Evolutionary conservation across 345 rosid genomes (phyloP).

Genomic region (Turnera subulata): DNA sequence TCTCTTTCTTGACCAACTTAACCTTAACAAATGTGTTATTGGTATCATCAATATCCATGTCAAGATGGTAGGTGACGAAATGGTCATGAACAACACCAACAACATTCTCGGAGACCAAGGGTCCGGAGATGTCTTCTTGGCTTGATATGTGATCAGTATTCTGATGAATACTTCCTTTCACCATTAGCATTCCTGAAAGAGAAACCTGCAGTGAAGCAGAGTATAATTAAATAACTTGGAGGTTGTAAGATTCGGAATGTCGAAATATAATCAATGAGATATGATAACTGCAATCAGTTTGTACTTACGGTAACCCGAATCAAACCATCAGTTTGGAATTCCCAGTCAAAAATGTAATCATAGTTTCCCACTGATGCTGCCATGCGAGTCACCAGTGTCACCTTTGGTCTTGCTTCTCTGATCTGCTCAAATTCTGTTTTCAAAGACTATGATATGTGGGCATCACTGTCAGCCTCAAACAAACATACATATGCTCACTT

Average conservation of each 20-base stretch:
- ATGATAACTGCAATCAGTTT: not conserved
- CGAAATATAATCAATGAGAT: no score
- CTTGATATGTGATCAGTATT: conserved; percentile 46
- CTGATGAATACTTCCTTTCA: conserved; percentile 61
- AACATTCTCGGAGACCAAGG: conserved; percentile 72
- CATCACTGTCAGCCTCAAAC: no score
- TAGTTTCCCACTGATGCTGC: conserved; percentile 85
- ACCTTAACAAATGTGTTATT: conserved; percentile 73
- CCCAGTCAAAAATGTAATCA: conserved; percentile 89
- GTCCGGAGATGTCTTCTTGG: conserved; percentile 52
- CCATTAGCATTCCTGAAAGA: conserved; percentile 77
- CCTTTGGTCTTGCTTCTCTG: conserved; percentile 77
- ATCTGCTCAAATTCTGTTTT: conserved; percentile 33
- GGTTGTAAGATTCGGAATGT: no score
- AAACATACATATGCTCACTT: no score
- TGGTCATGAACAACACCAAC: conserved; percentile 89
- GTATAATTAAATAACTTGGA: not conserved
- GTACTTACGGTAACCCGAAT: conserved; percentile 68
- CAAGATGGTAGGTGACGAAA: conserved; percentile 65
- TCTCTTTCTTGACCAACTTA: conserved; percentile 47
- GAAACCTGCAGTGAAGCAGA: conserved; percentile 37
- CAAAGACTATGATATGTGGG: no score
- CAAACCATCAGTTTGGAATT: conserved; percentile 78
- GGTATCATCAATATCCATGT: conserved; percentile 78
- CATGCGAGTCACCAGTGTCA: conserved; percentile 87